phyloP scores from a whole-genome alignment of 345 rosid genomes.

The Psidium friedrichsthalianum region DNA sequence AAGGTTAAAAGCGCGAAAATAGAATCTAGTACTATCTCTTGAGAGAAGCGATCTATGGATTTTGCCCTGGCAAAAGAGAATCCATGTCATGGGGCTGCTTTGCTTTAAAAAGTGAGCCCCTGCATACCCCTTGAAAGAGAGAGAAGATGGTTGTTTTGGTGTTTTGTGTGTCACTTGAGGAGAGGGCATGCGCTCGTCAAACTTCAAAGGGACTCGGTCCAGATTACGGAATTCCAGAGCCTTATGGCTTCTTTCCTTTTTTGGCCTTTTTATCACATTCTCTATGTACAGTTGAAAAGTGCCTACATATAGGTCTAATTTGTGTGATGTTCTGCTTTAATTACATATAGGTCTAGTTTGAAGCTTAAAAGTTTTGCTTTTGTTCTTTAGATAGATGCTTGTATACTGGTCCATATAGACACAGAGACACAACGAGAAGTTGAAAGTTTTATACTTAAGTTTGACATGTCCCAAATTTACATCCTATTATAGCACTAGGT shows the following conservation, averaged over 20 bases:
- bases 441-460: background rate
- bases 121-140: background rate
- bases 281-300: background rate
- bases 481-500: background rate
- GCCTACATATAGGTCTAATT: background rate
- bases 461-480: background rate
- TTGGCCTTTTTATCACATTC: conserved; percentile 22
- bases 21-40: conserved; percentile 39
- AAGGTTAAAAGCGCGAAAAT: conserved; percentile 1
- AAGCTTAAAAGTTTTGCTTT: background rate
- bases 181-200: conserved; percentile 22
- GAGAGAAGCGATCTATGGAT: conserved; percentile 34
- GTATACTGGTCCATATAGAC: background rate
- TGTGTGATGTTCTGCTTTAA: background rate
- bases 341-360: background rate
- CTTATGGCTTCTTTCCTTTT: conserved; percentile 7
- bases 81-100: conserved; percentile 27
- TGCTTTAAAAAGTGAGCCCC: conserved; percentile 45
- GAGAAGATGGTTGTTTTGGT: background rate
- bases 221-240: background rate
- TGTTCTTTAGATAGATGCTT: background rate
- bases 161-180: conserved; percentile 19
- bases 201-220: conserved; percentile 1
- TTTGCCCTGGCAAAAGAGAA: conserved; percentile 34
- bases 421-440: background rate